These are phyloP conservation scores for Cryptococcus depauperatus DNA, from an alignment of 1,284 basidiomycete genomes.

Conservation along the genomic window DNA sequence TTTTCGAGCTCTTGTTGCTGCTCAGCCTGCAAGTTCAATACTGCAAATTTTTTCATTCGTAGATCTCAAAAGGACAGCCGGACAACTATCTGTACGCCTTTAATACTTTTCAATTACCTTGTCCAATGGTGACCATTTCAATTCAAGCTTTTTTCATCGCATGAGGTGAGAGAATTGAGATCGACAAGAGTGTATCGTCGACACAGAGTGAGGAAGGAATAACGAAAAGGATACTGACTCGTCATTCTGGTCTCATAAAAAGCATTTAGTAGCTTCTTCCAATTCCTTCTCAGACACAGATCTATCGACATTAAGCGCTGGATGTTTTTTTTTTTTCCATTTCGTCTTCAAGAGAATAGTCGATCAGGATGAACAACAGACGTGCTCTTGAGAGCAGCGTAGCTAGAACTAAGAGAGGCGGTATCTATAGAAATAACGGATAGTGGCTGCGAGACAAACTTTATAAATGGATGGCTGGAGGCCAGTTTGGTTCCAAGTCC, in stretches of 20 bases:
- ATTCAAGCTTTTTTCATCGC: conserved; percentile 33
- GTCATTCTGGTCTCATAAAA: conserved; percentile 35
- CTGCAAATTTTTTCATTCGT: too few species aligned
- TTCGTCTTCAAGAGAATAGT: too few species aligned
- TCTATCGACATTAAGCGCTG: conserved; percentile 22
- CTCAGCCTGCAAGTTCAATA: too few species aligned
- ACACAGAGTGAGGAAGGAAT: conserved; percentile 22
- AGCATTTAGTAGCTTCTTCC: conserved; percentile 35
- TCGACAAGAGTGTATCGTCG: conserved; percentile 27
- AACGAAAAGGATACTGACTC: conserved; percentile 31
- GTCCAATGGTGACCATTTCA: conserved; percentile 35
- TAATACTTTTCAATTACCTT: conserved; percentile 42
- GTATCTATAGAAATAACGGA: background rate
- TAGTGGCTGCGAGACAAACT: background rate
- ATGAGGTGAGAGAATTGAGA: conserved; percentile 34
- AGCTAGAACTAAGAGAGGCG: too few species aligned
- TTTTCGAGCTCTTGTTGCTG: too few species aligned
- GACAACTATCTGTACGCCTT: conserved; percentile 40
- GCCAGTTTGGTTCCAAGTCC: background rate
- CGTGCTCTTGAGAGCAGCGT: background rate
- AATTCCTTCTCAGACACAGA: conserved; percentile 26
- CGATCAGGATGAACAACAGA: too few species aligned
- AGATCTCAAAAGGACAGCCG: conserved; percentile 42
- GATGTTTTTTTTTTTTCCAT: background rate
- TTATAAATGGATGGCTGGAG: background rate